Percentiles rank a stretch among this genome's conserved stretches.
Evolutionary conservation across 805 yeast species (phyloP).

Genomic region (Suhomyces prunicola): DNA sequence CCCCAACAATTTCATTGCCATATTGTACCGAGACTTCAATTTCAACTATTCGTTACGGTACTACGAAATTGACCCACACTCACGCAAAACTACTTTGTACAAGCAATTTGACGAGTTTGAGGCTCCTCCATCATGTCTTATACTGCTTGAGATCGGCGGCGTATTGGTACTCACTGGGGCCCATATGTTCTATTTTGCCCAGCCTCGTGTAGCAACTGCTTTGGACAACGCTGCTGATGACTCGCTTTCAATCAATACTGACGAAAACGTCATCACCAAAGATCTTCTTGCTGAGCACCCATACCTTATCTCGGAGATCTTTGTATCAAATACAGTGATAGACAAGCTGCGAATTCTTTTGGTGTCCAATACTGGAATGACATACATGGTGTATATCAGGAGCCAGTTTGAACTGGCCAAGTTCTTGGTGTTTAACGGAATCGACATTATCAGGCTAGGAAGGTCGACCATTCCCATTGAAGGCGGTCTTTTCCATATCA

Average conservation of each 20-base stretch:
- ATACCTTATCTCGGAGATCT: neutral
- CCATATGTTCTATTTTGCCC: constrained; percentile 28
- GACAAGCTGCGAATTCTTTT: constrained; percentile 27
- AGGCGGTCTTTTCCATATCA: constrained; percentile 22
- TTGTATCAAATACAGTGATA: constrained; percentile 16
- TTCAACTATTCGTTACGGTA: constrained; percentile 30
- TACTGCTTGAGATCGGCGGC: constrained; percentile 23
- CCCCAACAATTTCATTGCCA: constrained; percentile 16
- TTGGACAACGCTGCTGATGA: constrained; percentile 9
- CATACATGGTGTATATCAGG: constrained; percentile 23
- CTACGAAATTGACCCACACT: constrained; percentile 16
- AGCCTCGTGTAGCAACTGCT: constrained; percentile 10
- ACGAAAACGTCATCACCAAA: constrained; percentile 19
- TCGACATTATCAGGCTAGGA: constrained; percentile 25
- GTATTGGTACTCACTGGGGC: constrained; percentile 24
- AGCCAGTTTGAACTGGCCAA: neutral
- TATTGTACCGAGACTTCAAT: constrained; percentile 33
- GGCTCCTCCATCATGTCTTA: constrained; percentile 26
- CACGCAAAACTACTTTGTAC: constrained; percentile 8
- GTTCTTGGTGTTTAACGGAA: constrained; percentile 9
- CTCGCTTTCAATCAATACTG: constrained; percentile 10
- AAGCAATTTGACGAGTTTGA: constrained; percentile 29
- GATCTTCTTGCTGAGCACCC: constrained; percentile 3
- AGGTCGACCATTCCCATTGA: constrained; percentile 26
- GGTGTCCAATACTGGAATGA: constrained; percentile 27